Conservation (phyloP, 306 rosid species). For the cucumber (Cucumis sativus) region Cucumber_9930_V3 NC_026660.2:28645501-28646000, state of each 20-base stretch:
- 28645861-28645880: constrained; percentile 43
- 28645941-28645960: constrained; percentile 92
- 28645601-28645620: constrained; percentile 93
- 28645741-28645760: constrained; percentile 61
- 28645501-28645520: constrained; percentile 83
- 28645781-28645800: background rate
- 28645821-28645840: background rate
- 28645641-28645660: constrained; percentile 90
- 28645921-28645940: constrained; percentile 97
- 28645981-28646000: constrained; percentile 92
- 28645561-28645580: constrained; percentile 1
- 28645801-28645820: background rate
- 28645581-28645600: constrained; percentile 54
- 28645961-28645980: constrained; percentile 78
- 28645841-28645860: background rate
- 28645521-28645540: constrained; percentile 74
- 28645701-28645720: constrained; percentile 72
- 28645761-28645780: background rate
- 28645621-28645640: constrained; percentile 93
- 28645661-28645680: constrained; percentile 60
- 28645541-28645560: constrained; percentile 3
- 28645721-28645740: constrained; percentile 78
- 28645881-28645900: constrained; percentile 96
- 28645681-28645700: constrained; percentile 67
- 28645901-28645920: constrained; percentile 80